Evolutionary conservation across 495 filamentous ascomycete genomes (phyloP), one percentile per base, ranked within the genome.

Genomic region (Acidomyces sp.): DNA sequence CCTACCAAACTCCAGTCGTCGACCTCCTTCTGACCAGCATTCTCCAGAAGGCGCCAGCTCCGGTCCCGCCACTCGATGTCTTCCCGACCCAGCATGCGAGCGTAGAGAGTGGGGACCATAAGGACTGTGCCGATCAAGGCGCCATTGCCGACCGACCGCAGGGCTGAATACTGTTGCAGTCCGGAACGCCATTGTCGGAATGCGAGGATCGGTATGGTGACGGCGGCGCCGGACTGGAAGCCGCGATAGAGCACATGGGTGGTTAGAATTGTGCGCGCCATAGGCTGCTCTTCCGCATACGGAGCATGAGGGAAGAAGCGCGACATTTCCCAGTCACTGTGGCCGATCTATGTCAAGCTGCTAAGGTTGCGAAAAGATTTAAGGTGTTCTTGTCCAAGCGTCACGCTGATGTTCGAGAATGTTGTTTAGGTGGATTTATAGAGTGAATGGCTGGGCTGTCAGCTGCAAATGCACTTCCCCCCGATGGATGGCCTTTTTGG

Each of bases 51-150:
- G 20, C 74, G 55, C 74, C 74, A 80, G 28, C 61, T 59, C 23
- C 75, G 64, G 53, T 78, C 74, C 45, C 69, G 53, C 75, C 75
- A 79, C 51, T 78, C 75, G 41, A 77, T 70, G 30, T 68, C 61
- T 49, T 75, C 66, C 16, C 61, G 53, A 0, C 66, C 66, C 48
- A 58, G 59, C 75, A 80, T 77, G 6, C 67, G 53, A 0, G 23
- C 58, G 10, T 55, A 32, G 9, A 74, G 38, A 22, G 34, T 59
- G 13, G 38, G 38, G 0, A 36, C 29, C 31, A 42, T 42, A 6
- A 42, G 17, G 4, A 13, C 27, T 10, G 29, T 42, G 28, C 23
- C 39, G 10, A 42, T 22, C 16, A 42, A 12, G 12, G 39, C 39
- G 27, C 39, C 28, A n/a, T 13, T 11, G 9, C 39, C 39, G 5